Percentiles rank a stretch among this genome's conserved stretches.
These are phyloP conservation scores for Umbelopsis sp. DNA, from an alignment of 371 early-diverging fungal species.

Conservation along the genomic window DNA sequence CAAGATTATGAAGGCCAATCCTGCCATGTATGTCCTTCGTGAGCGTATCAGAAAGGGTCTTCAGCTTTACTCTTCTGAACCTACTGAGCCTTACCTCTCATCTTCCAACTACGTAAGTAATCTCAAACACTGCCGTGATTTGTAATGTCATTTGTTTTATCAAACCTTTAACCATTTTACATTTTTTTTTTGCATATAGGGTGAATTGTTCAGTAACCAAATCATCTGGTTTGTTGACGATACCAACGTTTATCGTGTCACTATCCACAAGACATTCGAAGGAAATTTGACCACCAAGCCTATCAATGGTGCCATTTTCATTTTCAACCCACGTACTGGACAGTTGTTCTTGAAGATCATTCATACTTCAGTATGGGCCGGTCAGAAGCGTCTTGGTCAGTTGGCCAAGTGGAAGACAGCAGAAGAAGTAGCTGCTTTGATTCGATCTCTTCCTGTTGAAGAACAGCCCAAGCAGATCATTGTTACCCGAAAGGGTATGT, in stretches of 20 bases:
- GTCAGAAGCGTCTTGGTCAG: conserved; percentile 98
- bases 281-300: conserved; percentile 98
- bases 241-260: conserved; percentile 99
- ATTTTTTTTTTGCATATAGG: conserved; percentile 25
- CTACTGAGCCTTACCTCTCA: conserved; percentile 97
- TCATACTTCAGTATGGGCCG: conserved; percentile 99
- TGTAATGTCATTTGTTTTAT: not conserved
- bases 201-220: conserved; percentile 96
- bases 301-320: conserved; percentile 98
- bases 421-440: conserved; percentile 98
- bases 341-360: conserved; percentile 99
- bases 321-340: conserved; percentile 98
- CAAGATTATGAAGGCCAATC: conserved; percentile 98
- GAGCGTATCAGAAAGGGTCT: conserved; percentile 99
- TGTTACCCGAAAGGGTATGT: conserved; percentile 98
- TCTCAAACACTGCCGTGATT: not conserved
- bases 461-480: conserved; percentile 99
- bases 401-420: conserved; percentile 99
- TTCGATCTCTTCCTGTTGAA: conserved; percentile 97
- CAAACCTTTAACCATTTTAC: not conserved
- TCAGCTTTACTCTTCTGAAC: conserved; percentile 97
- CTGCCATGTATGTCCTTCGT: conserved; percentile 95
- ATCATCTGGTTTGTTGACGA: conserved; percentile 99
- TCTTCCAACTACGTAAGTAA: conserved; percentile 80
- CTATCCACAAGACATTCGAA: conserved; percentile 99